phyloP scores from a whole-genome alignment of 2,329 filamentous ascomycete species.

The Monilinia vaccinii-corymbosi region DNA sequence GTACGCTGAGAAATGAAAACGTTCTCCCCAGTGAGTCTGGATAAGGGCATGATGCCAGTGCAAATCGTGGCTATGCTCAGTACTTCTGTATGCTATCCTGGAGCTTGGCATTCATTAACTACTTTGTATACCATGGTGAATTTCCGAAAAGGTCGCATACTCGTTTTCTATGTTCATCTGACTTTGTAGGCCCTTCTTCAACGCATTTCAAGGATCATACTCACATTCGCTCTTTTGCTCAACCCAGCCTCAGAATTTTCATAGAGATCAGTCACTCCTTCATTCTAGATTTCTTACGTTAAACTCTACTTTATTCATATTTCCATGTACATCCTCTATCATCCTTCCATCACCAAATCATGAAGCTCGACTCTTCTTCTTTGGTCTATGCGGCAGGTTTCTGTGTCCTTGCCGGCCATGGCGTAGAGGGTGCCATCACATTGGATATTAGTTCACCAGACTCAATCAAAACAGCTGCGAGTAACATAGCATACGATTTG shows the following conservation, averaged over 20 bases:
- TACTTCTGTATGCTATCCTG: neutral
- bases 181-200: neutral
- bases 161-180: neutral
- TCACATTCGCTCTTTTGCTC: conserved; percentile 6
- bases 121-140: neutral
- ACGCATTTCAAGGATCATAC: neutral
- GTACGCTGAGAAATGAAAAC: conserved; percentile 1
- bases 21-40: neutral
- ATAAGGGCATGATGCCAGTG: neutral
- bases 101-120: neutral
- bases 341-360: neutral
- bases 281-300: neutral
- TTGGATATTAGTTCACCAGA: conserved; percentile 14
- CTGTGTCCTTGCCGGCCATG: conserved; percentile 4
- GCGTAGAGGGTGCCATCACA: conserved; percentile 7
- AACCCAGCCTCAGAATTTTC: neutral
- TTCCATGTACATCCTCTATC: neutral
- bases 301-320: neutral
- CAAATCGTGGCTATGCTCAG: conserved; percentile 2
- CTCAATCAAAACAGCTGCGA: conserved; percentile 26
- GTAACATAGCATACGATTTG: conserved; percentile 36
- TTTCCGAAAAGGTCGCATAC: neutral
- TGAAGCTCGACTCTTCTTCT: conserved; percentile 3
- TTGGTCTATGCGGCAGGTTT: neutral
- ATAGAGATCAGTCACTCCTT: conserved; percentile 3